Conservation (phyloP, 257 asterid genomes). For the Rehmannia glutinosa region DNA sequence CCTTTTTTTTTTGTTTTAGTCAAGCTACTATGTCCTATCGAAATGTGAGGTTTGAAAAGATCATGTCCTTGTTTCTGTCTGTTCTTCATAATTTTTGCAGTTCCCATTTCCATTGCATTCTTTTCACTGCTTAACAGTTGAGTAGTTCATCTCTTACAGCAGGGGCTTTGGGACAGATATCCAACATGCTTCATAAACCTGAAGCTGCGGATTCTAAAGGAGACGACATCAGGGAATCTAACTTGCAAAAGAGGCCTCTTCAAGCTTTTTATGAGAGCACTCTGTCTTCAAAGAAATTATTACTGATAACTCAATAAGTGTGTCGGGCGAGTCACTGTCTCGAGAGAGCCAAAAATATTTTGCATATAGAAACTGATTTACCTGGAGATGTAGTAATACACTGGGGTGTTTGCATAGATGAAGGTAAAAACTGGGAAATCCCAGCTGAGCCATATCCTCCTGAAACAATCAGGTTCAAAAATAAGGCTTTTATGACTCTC, state of each 20-base stretch:
- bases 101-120: conserved; percentile 7
- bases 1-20: too few species aligned
- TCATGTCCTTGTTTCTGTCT: background rate
- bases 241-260: conserved; percentile 34
- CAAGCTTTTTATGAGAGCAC: conserved; percentile 70
- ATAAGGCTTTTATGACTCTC: conserved; percentile 73
- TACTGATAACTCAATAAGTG: conserved; percentile 43
- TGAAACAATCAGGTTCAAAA: conserved; percentile 62
- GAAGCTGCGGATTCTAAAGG: conserved; percentile 39
- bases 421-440: conserved; percentile 65
- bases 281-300: conserved; percentile 54
- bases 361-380: conserved; percentile 81
- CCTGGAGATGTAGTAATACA: conserved; percentile 82
- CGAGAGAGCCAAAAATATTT: conserved; percentile 44
- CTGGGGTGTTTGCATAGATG: conserved; percentile 87
- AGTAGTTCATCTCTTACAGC: conserved; percentile 20
- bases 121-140: conserved; percentile 1
- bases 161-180: conserved; percentile 65
- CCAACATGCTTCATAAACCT: conserved; percentile 49
- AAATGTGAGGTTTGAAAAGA: conserved; percentile 5
- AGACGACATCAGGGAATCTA: conserved; percentile 28
- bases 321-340: conserved; percentile 54
- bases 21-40: background rate
- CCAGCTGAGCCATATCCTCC: conserved; percentile 82
- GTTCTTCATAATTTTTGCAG: background rate